These are phyloP conservation scores for Laetiporus sulphureus DNA, from an alignment of 1,284 basidiomycete genomes.

Conservation along the genomic window DNA sequence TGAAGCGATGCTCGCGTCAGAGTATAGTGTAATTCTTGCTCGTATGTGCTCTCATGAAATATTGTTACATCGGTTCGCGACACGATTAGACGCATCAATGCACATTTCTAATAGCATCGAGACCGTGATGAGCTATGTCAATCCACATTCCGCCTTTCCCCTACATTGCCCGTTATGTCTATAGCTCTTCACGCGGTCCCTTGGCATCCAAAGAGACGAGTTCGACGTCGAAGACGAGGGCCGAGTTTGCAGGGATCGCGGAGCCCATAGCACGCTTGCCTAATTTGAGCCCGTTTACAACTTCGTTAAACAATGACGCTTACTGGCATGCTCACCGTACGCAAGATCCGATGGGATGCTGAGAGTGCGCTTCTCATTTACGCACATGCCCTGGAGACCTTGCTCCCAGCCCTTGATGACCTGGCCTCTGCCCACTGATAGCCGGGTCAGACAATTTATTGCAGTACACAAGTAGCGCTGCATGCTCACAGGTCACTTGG, in stretches of 20 bases:
- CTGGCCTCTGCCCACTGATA: constrained; percentile 67
- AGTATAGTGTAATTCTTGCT: no score
- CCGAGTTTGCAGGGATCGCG: constrained; percentile 79
- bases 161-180: no score
- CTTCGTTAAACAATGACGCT: no score
- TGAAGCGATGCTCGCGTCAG: no score
- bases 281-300: constrained; percentile 24
- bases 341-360: constrained; percentile 76
- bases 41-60: no score
- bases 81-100: no score
- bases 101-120: no score
- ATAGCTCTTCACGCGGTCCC: constrained; percentile 33
- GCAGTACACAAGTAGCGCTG: no score
- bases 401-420: constrained; percentile 84
- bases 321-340: constrained; percentile 64
- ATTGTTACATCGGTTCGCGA: no score
- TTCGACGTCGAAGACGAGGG: constrained; percentile 87
- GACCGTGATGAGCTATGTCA: no score
- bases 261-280: constrained; percentile 72
- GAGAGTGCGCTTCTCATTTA: constrained; percentile 87
- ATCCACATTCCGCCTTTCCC: no score
- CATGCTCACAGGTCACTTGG: constrained; percentile 54
- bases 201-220: constrained; percentile 47
- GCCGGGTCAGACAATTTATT: no score
- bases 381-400: constrained; percentile 80